Percentiles rank a stretch among this genome's conserved stretches.
Conservation (phyloP, 345 rosid genomes). For the Euphorbia tirucalli region DNA sequence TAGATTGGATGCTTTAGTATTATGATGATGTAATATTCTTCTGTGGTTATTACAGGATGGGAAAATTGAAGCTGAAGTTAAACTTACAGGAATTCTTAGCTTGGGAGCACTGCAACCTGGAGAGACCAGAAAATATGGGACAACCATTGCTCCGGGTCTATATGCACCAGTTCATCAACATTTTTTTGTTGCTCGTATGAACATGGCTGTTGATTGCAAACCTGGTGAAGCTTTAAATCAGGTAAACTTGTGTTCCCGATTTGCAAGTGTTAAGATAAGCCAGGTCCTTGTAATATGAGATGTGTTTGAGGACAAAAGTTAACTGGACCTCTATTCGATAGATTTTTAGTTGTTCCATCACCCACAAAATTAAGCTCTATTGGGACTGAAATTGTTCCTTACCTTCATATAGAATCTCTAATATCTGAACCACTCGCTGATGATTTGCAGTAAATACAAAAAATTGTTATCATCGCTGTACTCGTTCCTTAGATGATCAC, state of each 20-base stretch:
- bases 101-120: conserved; percentile 91
- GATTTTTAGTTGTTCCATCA: not conserved
- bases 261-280: not conserved
- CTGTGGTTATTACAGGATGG: conserved; percentile 58
- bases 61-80: conserved; percentile 90
- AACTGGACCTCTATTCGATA: not conserved
- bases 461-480: not conserved
- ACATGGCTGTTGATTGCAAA: conserved; percentile 87
- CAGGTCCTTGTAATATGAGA: not conserved
- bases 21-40: conserved; percentile 13
- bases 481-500: not conserved
- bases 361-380: not conserved
- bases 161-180: conserved; percentile 96
- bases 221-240: conserved; percentile 89
- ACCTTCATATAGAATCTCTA: not conserved
- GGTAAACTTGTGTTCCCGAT: conserved; percentile 34
- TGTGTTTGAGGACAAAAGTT: not conserved
- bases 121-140: conserved; percentile 82
- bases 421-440: not conserved
- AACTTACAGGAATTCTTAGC: conserved; percentile 88
- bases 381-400: not conserved
- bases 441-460: not conserved
- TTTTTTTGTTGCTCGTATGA: conserved; percentile 89
- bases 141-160: conserved; percentile 82
- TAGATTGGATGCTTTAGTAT: conserved; percentile 12